Evolutionary conservation across 495 filamentous ascomycete species (phyloP).

Genomic region (Talaromyces borbonicus): DNA sequence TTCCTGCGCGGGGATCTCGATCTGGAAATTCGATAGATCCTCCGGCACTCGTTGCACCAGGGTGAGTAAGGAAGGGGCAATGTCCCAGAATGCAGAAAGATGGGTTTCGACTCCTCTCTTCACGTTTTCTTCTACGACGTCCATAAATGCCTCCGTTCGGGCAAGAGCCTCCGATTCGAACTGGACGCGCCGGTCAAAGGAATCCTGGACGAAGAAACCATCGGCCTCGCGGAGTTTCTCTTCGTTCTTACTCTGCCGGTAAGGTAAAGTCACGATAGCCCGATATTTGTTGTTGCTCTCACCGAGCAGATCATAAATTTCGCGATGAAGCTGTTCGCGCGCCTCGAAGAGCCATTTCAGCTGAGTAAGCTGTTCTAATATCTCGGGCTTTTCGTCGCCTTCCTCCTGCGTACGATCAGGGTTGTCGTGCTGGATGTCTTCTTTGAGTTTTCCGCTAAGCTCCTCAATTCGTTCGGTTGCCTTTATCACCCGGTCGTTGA

Average conservation of each 20-base stretch:
- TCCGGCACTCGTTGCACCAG: conserved; percentile 69
- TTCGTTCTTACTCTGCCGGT: conserved; percentile 55
- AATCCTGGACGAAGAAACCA: conserved; percentile 74
- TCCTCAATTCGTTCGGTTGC: conserved; percentile 60
- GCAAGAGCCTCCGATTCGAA: conserved; percentile 56
- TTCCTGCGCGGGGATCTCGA: conserved; percentile 64
- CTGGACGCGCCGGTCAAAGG: conserved; percentile 50
- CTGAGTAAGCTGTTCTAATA: conserved; percentile 86
- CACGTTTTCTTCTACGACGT: conserved; percentile 76
- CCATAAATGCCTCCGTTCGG: conserved; percentile 68
- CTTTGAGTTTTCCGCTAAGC: conserved; percentile 59
- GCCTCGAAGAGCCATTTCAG: conserved; percentile 97
- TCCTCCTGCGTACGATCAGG: conserved; percentile 85
- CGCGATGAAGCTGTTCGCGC: conserved; percentile 73
- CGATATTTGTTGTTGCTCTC: conserved; percentile 82
- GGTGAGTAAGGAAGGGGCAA: conserved; percentile 69
- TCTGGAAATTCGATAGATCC: conserved; percentile 45
- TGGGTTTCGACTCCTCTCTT: conserved; percentile 83
- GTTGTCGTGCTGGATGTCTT: conserved; percentile 58
- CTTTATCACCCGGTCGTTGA: conserved; percentile 51
- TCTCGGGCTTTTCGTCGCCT: conserved; percentile 88
- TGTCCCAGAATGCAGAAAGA: conserved; percentile 93
- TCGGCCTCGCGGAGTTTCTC: conserved; percentile 68
- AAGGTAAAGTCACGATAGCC: conserved; percentile 69
- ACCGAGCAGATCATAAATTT: conserved; percentile 71